Conservation (phyloP, 78 protist genomes). For the Polysphondylium violaceum region DNA sequence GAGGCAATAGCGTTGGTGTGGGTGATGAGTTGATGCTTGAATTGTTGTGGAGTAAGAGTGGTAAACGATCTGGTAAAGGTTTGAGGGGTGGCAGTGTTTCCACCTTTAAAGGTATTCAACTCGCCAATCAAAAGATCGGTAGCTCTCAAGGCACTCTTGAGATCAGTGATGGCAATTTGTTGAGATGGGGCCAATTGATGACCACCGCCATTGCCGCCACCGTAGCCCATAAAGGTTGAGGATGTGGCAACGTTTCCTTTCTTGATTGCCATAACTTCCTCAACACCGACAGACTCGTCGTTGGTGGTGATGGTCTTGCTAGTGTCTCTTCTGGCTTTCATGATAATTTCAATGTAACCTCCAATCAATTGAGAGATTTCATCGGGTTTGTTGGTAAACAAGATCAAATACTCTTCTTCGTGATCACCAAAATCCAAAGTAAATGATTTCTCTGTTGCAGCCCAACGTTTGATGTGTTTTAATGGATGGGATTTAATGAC, state of each 20-base stretch:
- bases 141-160: constrained; percentile 77
- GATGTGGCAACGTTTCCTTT: constrained; percentile 17
- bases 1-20: constrained; percentile 58
- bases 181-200: constrained; percentile 45
- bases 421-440: constrained; percentile 89
- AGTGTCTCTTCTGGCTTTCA: constrained; percentile 64
- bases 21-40: constrained; percentile 50
- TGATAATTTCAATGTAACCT: constrained; percentile 86
- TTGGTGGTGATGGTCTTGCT: constrained; percentile 10
- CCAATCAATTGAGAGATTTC: constrained; percentile 66
- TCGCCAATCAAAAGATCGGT: constrained; percentile 70
- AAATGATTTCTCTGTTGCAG: constrained; percentile 70
- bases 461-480: constrained; percentile 85
- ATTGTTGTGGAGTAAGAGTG: constrained; percentile 77
- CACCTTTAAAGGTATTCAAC: constrained; percentile 15
- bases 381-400: constrained; percentile 60
- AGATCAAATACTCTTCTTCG: constrained; percentile 72
- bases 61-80: constrained; percentile 51
- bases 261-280: constrained; percentile 50
- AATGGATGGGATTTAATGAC: constrained; percentile 61
- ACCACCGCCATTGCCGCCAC: constrained; percentile 10
- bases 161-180: constrained; percentile 76
- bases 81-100: not conserved
- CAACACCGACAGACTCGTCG: constrained; percentile 37
- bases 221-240: constrained; percentile 5